These are phyloP conservation scores for Calonectria honghensis DNA, from an alignment of 2,329 filamentous ascomycete genomes.

Conservation along the genomic window DNA sequence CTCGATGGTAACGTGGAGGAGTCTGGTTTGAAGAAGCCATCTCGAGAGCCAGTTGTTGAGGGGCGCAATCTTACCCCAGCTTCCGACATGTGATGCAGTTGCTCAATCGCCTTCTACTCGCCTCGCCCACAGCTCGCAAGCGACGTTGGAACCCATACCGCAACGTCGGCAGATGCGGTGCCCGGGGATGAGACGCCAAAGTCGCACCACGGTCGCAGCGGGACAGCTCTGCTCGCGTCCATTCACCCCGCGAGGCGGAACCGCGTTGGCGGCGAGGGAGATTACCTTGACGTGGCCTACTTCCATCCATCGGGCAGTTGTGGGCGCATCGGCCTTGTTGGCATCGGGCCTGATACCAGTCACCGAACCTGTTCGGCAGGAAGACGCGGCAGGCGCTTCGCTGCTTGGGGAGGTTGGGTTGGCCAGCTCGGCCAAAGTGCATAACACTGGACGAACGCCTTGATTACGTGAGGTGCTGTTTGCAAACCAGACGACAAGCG, in stretches of 20 bases:
- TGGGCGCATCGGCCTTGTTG: background rate
- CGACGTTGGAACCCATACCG: slow-evolving; percentile 21
- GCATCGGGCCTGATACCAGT: slow-evolving; percentile 13
- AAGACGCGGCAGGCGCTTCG: slow-evolving; percentile 1
- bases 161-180: slow-evolving; percentile 16
- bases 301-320: slow-evolving; percentile 1
- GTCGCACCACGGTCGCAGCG: slow-evolving; percentile 36
- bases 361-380: background rate
- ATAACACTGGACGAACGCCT: slow-evolving; percentile 9
- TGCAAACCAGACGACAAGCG: background rate
- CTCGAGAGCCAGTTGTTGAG: slow-evolving; percentile 27
- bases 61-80: slow-evolving; percentile 16
- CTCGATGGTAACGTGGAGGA: slow-evolving; percentile 42
- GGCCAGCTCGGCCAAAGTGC: slow-evolving; percentile 6
- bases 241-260: slow-evolving; percentile 20
- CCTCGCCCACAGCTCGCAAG: slow-evolving; percentile 1
- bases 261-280: background rate
- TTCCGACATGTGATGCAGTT: slow-evolving; percentile 14
- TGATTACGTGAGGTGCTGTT: slow-evolving; percentile 15
- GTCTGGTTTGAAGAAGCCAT: slow-evolving; percentile 40
- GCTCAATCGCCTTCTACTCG: slow-evolving; percentile 15
- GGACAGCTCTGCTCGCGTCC: slow-evolving; percentile 14
- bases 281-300: slow-evolving; percentile 23
- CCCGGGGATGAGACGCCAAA: slow-evolving; percentile 16
- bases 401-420: background rate